These are phyloP conservation scores for Aspergillus avenaceus DNA, from an alignment of 495 filamentous ascomycete species.

Conservation along the genomic window DNA sequence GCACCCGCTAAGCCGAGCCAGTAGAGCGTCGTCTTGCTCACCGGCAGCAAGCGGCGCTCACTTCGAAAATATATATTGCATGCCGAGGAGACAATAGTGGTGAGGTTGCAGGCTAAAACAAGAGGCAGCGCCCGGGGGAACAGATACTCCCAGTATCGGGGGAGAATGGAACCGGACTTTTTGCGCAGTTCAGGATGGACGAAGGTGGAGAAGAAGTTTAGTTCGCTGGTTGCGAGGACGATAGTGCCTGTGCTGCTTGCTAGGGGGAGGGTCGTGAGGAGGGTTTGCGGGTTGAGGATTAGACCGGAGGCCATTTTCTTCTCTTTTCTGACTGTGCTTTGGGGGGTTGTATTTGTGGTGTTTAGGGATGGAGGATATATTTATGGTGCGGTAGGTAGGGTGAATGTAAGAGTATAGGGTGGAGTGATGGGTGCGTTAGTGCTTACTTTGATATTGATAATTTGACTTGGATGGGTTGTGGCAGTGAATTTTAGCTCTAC, in stretches of 20 bases:
- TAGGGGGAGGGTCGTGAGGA: conserved; percentile 32
- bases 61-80: conserved; percentile 6
- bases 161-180: conserved; percentile 14
- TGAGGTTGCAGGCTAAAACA: conserved; percentile 11
- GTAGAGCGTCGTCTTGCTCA: conserved; percentile 9
- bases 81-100: conserved; percentile 6
- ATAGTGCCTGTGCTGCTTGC: conserved; percentile 37
- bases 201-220: conserved; percentile 23
- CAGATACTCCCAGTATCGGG: conserved; percentile 11
- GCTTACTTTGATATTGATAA: no score
- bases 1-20: conserved; percentile 14
- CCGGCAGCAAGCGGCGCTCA: conserved; percentile 5
- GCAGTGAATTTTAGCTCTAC: no score
- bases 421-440: no score
- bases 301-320: conserved; percentile 38
- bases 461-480: no score
- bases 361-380: no score
- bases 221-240: conserved; percentile 28
- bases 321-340: no score
- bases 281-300: conserved; percentile 34
- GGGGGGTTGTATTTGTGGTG: no score
- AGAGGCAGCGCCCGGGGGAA: conserved; percentile 10
- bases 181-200: conserved; percentile 3
- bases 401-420: no score
- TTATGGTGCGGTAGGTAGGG: no score